Percentiles rank a stretch among this genome's conserved stretches.
These are phyloP conservation scores for Ploettnerulaceae sp. DNA, from an alignment of 2,329 filamentous ascomycete species.

Conservation along the genomic window DNA sequence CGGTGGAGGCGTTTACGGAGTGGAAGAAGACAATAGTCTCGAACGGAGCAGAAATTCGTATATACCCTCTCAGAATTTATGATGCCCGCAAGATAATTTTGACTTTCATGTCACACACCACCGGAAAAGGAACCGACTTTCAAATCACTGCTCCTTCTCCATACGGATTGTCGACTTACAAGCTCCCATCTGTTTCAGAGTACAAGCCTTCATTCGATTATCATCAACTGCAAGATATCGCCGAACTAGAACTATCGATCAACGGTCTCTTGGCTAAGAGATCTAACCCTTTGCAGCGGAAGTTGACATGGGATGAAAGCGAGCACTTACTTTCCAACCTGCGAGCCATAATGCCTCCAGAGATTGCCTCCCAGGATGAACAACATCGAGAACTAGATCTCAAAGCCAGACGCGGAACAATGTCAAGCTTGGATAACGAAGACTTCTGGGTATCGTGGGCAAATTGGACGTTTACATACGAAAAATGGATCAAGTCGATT, in stretches of 20 bases:
- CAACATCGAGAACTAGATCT: conserved; percentile 4
- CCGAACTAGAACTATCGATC: conserved; percentile 2
- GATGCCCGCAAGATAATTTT: no score
- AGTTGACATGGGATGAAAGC: conserved; percentile 8
- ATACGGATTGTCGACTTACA: no score
- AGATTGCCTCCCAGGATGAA: neutral
- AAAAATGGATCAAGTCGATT: conserved; percentile 5
- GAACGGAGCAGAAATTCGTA: no score
- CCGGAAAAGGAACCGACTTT: no score
- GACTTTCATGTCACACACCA: no score
- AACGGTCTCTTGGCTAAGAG: conserved; percentile 4
- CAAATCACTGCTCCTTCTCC: no score
- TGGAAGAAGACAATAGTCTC: no score
- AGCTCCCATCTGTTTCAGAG: no score
- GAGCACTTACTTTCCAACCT: conserved; percentile 7
- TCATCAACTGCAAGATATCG: neutral
- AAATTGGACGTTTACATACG: neutral
- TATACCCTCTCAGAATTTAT: no score
- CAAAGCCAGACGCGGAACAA: conserved; percentile 3
- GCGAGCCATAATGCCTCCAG: conserved; percentile 7
- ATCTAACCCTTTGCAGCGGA: neutral
- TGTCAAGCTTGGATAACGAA: neutral
- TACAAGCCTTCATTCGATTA: no score
- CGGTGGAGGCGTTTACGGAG: no score
- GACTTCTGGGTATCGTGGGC: conserved; percentile 4